Conservation (phyloP, 192 early-diverging fungal genomes). For the Coemansia guatemalensis region DNA sequence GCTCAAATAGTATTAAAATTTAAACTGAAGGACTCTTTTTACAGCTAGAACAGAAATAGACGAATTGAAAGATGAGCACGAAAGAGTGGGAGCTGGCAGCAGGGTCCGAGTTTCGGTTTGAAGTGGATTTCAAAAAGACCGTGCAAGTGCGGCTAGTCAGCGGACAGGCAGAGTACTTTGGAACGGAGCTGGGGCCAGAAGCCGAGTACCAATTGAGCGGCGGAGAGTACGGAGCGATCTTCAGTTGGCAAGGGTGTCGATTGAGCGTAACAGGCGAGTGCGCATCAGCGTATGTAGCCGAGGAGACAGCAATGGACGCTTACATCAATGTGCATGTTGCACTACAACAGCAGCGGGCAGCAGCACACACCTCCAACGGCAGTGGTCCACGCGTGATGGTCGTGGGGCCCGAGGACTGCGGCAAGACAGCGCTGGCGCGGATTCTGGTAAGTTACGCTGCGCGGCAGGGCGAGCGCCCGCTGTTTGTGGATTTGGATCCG, state of each 20-base stretch:
- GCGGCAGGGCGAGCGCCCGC: constrained; percentile 66
- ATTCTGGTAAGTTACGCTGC: constrained; percentile 87
- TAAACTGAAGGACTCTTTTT: neutral
- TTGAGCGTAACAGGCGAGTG: constrained; percentile 63
- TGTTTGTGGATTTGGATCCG: constrained; percentile 87
- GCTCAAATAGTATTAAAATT: neutral
- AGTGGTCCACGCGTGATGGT: constrained; percentile 71
- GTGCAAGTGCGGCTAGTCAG: constrained; percentile 62
- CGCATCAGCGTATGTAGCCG: constrained; percentile 83
- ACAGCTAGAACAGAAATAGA: neutral
- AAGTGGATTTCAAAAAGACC: constrained; percentile 67
- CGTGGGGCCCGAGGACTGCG: constrained; percentile 88
- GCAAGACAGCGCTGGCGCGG: constrained; percentile 86
- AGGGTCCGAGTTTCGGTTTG: constrained; percentile 91
- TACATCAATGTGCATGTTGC: constrained; percentile 90
- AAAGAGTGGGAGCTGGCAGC: constrained; percentile 69
- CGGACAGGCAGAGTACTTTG: constrained; percentile 92
- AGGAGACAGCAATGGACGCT: constrained; percentile 93
- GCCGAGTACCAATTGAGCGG: constrained; percentile 79
- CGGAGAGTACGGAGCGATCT: constrained; percentile 78
- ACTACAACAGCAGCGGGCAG: constrained; percentile 70
- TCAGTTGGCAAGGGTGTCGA: constrained; percentile 89
- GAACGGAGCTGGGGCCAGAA: constrained; percentile 85
- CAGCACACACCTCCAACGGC: constrained; percentile 12
- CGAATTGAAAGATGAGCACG: neutral